phyloP scores from a whole-genome alignment of 2,329 filamentous ascomycete species.

The Coniochaeta prunicola region DNA sequence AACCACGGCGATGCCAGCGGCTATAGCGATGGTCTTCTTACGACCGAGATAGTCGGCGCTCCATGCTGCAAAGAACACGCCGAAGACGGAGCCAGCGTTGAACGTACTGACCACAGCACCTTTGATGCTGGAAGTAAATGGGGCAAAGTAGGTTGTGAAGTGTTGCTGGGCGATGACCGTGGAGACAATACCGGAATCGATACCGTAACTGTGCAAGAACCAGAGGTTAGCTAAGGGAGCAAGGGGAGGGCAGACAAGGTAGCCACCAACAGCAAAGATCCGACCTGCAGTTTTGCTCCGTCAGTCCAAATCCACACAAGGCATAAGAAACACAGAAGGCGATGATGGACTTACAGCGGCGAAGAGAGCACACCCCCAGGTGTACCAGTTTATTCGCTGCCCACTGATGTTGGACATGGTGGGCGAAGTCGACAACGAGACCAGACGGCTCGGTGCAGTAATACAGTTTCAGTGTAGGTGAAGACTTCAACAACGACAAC shows the following conservation, averaged over 20 bases:
- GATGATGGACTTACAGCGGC: neutral
- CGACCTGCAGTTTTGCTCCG: neutral
- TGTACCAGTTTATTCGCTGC: neutral
- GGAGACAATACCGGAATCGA: constrained; percentile 4
- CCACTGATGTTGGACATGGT: neutral
- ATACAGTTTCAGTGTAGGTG: neutral
- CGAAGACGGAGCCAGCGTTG: constrained; percentile 5
- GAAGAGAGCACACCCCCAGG: constrained; percentile 2
- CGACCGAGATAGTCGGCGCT: constrained; percentile 2
- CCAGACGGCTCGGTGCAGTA: neutral
- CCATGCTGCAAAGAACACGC: constrained; percentile 3
- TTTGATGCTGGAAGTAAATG: constrained; percentile 1
- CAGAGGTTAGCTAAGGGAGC: neutral
- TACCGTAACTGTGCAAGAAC: constrained; percentile 1
- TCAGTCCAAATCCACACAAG: neutral
- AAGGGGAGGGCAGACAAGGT: neutral
- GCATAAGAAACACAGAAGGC: neutral
- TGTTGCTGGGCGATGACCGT: constrained; percentile 3
- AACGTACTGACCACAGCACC: constrained; percentile 4
- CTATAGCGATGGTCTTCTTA: constrained; percentile 1
- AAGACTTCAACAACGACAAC: neutral
- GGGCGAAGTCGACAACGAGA: neutral
- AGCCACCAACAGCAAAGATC: neutral
- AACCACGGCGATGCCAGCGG: constrained; percentile 1
- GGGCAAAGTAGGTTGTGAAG: constrained; percentile 4